phyloP scores from a whole-genome alignment of 2,329 filamentous ascomycete genomes.

The Lasiodiplodia citricola region DNA sequence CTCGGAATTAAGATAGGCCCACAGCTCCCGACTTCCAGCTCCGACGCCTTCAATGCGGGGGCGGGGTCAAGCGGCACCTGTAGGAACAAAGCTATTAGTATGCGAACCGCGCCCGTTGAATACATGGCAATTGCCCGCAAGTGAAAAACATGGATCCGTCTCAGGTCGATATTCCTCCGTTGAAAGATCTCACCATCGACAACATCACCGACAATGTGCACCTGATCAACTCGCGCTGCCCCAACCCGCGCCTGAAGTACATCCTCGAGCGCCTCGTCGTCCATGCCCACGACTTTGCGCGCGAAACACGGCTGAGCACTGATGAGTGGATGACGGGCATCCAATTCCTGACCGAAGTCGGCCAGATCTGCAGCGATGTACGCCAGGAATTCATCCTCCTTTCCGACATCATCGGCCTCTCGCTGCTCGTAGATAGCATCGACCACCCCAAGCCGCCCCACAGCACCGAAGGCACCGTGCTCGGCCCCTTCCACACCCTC shows the following conservation, averaged over 20 bases:
- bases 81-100: constrained; percentile 17
- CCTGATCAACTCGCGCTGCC: constrained; percentile 73
- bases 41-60: constrained; percentile 22
- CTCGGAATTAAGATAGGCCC: neutral
- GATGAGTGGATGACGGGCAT: constrained; percentile 80
- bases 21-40: constrained; percentile 14
- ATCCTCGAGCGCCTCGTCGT: constrained; percentile 74
- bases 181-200: constrained; percentile 76
- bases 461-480: constrained; percentile 77
- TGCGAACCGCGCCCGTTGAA: neutral
- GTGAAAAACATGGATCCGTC: constrained; percentile 48
- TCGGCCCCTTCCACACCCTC: constrained; percentile 84
- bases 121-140: neutral
- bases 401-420: constrained; percentile 79
- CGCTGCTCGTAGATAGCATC: constrained; percentile 79
- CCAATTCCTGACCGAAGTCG: constrained; percentile 72
- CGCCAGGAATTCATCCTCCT: constrained; percentile 85
- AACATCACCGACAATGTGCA: constrained; percentile 81
- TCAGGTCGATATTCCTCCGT: constrained; percentile 53
- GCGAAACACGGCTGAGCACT: constrained; percentile 76
- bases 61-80: constrained; percentile 23
- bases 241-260: constrained; percentile 70
- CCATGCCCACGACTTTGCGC: constrained; percentile 81
- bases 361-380: constrained; percentile 75
- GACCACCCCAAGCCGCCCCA: constrained; percentile 77